Evolutionary conservation across 2,329 filamentous ascomycete species (phyloP).

Genomic region (Akanthomyces muscarius): DNA sequence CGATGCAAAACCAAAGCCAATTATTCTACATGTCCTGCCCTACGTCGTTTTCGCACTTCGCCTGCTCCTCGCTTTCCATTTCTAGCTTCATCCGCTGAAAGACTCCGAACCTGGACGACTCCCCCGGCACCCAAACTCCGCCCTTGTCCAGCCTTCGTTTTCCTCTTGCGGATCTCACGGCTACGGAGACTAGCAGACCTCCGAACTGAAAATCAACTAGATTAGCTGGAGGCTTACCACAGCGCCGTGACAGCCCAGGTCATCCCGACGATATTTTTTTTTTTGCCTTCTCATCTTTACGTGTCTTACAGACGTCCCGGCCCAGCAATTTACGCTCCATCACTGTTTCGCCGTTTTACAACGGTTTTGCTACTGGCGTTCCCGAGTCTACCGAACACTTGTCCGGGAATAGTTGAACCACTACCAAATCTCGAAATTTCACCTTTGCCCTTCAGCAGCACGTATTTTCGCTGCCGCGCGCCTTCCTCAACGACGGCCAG

Average conservation of each 20-base stretch:
- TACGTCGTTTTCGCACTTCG: background rate
- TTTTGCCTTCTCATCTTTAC: background rate
- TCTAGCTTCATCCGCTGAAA: background rate
- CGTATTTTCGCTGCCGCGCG: background rate
- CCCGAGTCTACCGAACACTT: background rate
- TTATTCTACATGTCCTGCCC: background rate
- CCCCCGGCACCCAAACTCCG: background rate
- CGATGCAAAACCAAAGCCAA: background rate
- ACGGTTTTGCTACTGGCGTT: background rate
- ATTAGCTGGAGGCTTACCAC: conserved; percentile 4
- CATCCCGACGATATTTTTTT: background rate
- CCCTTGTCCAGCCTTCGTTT: background rate
- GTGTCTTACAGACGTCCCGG: background rate
- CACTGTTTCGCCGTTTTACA: background rate
- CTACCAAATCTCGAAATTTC: background rate
- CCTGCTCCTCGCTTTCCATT: background rate
- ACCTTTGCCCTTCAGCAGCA: conserved; percentile 1
- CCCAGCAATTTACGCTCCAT: background rate
- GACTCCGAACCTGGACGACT: background rate
- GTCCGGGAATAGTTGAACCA: background rate
- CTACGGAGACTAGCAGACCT: conserved; percentile 12
- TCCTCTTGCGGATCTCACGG: conserved; percentile 10
- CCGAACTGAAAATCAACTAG: conserved; percentile 3
- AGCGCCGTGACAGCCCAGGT: conserved; percentile 4
- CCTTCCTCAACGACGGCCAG: background rate